Evolutionary conservation across 1,139 yeast genomes (phyloP), one percentile per base, ranked within the genome.

Genomic region (Taiozyma sp.): DNA sequence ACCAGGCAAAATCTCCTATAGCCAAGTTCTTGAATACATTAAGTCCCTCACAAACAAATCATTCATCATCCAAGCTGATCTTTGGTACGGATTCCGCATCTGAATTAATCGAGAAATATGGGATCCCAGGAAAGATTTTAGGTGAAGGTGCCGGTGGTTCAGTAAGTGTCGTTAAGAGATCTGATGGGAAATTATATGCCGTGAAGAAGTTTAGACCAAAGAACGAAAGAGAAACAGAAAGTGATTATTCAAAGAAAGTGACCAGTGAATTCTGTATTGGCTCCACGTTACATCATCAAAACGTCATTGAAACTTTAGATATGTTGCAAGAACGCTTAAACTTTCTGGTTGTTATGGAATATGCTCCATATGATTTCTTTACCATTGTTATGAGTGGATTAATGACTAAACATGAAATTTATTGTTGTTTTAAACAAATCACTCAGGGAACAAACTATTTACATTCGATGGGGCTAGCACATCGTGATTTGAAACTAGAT

Each of bases 131-230:
- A 1, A 76, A 73, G 56, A 64, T 79, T 29, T 68, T 81, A 21
- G 95, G 95, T 6, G 77, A 85, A 49, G 95, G 95, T 28, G 91
- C 93, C 8, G 83, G 88, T 43, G 93, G 95, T 0, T 79, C 87
- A 3, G 95, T 86, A 16, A 76, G 80, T 50, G 73, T 83, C 46
- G 80, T 83, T 6, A 72, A 75, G 26, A 69, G 79, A 43, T 62
- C 71, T 1, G 79, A 80, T 58, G 76, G 79, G 2, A 71, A 74
- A 55, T 63, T 82, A 4, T 84, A 72, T 64, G 95, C 95, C 0
- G 82, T 86, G 45, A 86, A 86, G 66, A 81, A 83, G 62, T 85
- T 85, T 60, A 71, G 88, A 59, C 65, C 80, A 16, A 78, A 76
- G 62, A 68, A 74, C 47, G 70, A 74, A 3, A 71, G 72, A 43